Evolutionary conservation across 805 yeast genomes (phyloP).

Genomic region (Grigorovia humatica): DNA sequence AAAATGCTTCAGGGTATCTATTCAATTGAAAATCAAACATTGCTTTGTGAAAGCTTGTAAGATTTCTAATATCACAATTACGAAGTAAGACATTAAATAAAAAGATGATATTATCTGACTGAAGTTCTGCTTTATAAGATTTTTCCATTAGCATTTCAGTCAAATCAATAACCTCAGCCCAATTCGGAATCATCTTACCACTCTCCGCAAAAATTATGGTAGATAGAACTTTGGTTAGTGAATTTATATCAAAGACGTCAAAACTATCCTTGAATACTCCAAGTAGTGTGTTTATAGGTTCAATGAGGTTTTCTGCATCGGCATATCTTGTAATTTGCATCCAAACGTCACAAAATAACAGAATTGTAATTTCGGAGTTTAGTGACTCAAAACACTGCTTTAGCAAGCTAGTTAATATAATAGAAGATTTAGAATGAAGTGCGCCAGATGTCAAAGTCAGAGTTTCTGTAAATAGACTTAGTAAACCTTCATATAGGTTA

Average conservation of each 20-base stretch:
- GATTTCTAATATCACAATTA: slow-evolving; percentile 40
- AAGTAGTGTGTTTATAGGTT: slow-evolving; percentile 34
- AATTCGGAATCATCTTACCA: slow-evolving; percentile 49
- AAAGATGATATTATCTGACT: slow-evolving; percentile 31
- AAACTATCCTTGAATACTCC: slow-evolving; percentile 12
- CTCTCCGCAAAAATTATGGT: slow-evolving; percentile 56
- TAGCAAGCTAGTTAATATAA: slow-evolving; percentile 38
- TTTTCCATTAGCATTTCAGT: slow-evolving; percentile 4
- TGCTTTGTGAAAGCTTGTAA: slow-evolving; percentile 38
- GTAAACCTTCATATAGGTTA: slow-evolving; percentile 47
- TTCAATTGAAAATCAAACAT: slow-evolving; percentile 33
- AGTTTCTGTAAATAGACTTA: slow-evolving; percentile 59
- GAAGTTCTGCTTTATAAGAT: neutral
- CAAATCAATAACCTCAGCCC: slow-evolving; percentile 30
- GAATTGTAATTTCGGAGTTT: slow-evolving; percentile 14
- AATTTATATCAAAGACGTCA: slow-evolving; percentile 16
- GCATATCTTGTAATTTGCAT: slow-evolving; percentile 46
- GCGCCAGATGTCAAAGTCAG: slow-evolving; percentile 60
- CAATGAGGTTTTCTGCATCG: slow-evolving; percentile 35
- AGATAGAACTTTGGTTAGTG: slow-evolving; percentile 33
- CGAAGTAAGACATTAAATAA: slow-evolving; percentile 42
- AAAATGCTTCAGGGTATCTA: slow-evolving; percentile 36
- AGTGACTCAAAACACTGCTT: slow-evolving; percentile 18
- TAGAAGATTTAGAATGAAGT: slow-evolving; percentile 60
- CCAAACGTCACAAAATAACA: slow-evolving; percentile 50